Percentiles rank a stretch among this genome's conserved stretches.
These are phyloP conservation scores for Bipolaris sorokiniana DNA, from an alignment of 2,329 filamentous ascomycete species.

Conservation along the genomic window DNA sequence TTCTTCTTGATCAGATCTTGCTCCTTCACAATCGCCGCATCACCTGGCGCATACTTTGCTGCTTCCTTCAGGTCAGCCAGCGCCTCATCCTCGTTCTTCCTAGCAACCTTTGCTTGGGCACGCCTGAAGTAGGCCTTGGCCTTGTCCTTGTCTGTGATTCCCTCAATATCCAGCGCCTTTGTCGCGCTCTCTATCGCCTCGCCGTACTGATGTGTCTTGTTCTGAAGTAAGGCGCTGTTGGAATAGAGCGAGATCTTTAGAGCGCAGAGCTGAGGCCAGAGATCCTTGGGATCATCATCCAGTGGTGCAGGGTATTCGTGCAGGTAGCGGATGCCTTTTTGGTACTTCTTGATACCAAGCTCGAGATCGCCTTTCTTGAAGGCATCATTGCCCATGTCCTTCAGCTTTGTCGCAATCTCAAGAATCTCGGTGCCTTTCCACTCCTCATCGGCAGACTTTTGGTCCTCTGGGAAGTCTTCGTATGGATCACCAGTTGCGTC, in stretches of 20 bases:
- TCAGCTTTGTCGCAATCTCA: slow-evolving; percentile 82
- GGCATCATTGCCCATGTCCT: slow-evolving; percentile 89
- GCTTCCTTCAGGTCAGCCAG: slow-evolving; percentile 54
- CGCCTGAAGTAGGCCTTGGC: slow-evolving; percentile 90
- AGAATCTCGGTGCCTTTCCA: slow-evolving; percentile 72
- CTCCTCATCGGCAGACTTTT: slow-evolving; percentile 59
- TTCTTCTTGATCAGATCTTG: slow-evolving; percentile 78
- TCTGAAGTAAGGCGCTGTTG: slow-evolving; percentile 84
- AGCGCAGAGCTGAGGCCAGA: slow-evolving; percentile 69
- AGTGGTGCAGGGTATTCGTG: slow-evolving; percentile 77
- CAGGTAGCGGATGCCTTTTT: slow-evolving; percentile 88
- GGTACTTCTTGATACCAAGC: slow-evolving; percentile 85
- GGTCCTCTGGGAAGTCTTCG: slow-evolving; percentile 95
- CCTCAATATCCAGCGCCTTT: slow-evolving; percentile 71
- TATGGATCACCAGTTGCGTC: slow-evolving; percentile 88
- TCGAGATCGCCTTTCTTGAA: slow-evolving; percentile 79
- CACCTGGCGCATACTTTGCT: slow-evolving; percentile 63
- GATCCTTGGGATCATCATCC: slow-evolving; percentile 73
- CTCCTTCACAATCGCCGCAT: slow-evolving; percentile 77
- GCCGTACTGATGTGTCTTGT: slow-evolving; percentile 76
- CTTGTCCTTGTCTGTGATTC: slow-evolving; percentile 73
- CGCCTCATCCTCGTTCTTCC: slow-evolving; percentile 86
- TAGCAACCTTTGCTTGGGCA: slow-evolving; percentile 72
- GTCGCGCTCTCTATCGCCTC: slow-evolving; percentile 74
- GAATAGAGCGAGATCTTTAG: slow-evolving; percentile 86